phyloP scores from a whole-genome alignment of 106 monocot species.

The Ottelia alismoides region DNA sequence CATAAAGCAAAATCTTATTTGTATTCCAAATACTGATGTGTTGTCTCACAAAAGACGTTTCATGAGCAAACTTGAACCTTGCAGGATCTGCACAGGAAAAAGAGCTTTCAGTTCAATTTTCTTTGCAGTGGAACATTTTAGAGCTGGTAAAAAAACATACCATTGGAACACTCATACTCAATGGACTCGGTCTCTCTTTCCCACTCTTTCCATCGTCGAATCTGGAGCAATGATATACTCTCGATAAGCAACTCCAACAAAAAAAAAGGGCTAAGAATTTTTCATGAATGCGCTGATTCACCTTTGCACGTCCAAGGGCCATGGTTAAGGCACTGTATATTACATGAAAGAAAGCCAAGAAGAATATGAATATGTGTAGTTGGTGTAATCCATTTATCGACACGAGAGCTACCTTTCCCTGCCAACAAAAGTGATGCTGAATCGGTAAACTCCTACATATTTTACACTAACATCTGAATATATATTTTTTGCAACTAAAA shows the following conservation, averaged over 20 bases:
- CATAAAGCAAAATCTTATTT: conserved; percentile 30
- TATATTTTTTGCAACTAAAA: no score
- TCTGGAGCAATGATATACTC: conserved; percentile 20
- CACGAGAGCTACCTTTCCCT: conserved; percentile 64
- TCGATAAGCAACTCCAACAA: background rate
- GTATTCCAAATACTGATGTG: conserved; percentile 49
- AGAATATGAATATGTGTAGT: conserved; percentile 75
- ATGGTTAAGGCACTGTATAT: conserved; percentile 46
- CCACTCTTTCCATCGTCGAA: conserved; percentile 64
- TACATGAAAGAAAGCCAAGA: conserved; percentile 64
- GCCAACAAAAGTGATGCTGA: background rate
- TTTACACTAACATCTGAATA: no score
- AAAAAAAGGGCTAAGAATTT: no score
- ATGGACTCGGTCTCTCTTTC: conserved; percentile 40
- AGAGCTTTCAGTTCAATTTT: no score
- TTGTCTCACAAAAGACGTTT: conserved; percentile 74
- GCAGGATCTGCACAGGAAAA: conserved; percentile 43
- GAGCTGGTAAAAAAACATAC: conserved; percentile 23
- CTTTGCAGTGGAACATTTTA: no score
- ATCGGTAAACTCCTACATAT: no score
- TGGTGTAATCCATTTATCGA: conserved; percentile 43
- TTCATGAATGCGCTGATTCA: conserved; percentile 4
- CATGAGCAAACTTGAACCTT: conserved; percentile 64
- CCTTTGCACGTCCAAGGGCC: conserved; percentile 68
- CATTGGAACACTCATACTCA: conserved; percentile 41